Base-by-base conservation (phyloP, 192 early-diverging fungal species). In the Chytriomyces sp. region DNA sequence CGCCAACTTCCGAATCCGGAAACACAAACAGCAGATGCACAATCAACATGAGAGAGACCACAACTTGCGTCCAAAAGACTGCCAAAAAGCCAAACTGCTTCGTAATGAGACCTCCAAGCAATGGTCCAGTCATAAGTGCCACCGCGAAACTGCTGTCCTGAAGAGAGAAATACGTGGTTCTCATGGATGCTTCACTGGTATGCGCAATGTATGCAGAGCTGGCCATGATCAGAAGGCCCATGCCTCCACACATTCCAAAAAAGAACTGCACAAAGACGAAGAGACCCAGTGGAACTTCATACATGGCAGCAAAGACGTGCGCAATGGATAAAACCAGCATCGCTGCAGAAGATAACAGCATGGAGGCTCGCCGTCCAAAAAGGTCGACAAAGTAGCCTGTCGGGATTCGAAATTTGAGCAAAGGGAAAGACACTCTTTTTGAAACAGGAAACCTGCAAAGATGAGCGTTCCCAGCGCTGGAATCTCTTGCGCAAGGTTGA, bases 11-110 rank as follows among this genome's bases (percentile, higher is more conserved):
- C 1, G 45, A 10, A 44, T 75, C 73, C 6, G 73, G 73, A 65
- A 75, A 75, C 6, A 75, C 23, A n/a, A 75, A 64, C 10, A 65
- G 16, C 44, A 75, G 44, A 35, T 75, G 60, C 9, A 45, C 8
- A 1, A 53, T n/a, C 8, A 75, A 47, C 0, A 75, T 7, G 13
- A 53, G n/a, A 44, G 46, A 10, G 13, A 64, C 7, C 11, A 47
- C 61, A 16, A 75, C 24, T 48, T 26, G 23, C 8, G 23, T n/a
- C 11, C 24, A 61, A 50, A 75, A 75, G 5, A 75, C 63, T 7
- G 49, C 18, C 49, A 50, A 26, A 35, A 75, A 75, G 45, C 73
- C 73, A 18, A 50, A 13, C 3, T 46, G 7, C 45, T 26, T 6
- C 11, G 62, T 57, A 7, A 75, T 9, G 13, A 53, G 8, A 48